Base-by-base conservation (phyloP, 164 flowering plant species). In the Tetracentron sinense region DNA sequence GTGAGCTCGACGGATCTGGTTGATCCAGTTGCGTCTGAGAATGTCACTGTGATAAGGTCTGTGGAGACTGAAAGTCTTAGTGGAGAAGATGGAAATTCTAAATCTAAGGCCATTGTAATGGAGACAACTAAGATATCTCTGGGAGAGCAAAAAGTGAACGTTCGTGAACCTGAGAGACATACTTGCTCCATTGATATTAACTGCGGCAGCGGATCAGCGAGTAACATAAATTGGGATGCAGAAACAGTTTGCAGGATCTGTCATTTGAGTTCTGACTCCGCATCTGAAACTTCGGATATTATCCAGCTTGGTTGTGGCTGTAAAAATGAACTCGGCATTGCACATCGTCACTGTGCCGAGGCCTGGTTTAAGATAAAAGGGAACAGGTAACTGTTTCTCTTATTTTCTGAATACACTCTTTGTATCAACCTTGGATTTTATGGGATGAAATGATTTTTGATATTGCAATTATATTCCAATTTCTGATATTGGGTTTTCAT, bases 301-400 rank as follows among this genome's bases (percentile, higher is more conserved):
- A 61, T 65, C 21, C 61, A 51, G 28, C 69, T 70, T 47, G 74
- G 74, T 50, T 70, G 74, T 61, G 58, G 38, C 17, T 70, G 74
- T 56, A 70, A 64, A 54, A 65, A 51, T 30, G 74, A 60, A 15
- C 62, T 70, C 2, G 58, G 68, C 7, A 56, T 49, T 8, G 60
- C 69, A 7, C 74, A 70, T 53, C 33, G 7, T 12, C 56, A 26
- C 21, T 70, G 74, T 23, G 74, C 74, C 3, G 21, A 47, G 54
- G 22, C 53, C 35, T 70, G 74, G 74, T 70, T 70, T 51, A 52
- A 25, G 27, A 58, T 14, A 7, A 70, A 65, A 60, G 69, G 69
- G 16, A 64, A 60, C 26, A 64, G 65, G 74, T 64, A 63, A 26
- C 7, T 12, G 11, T 46, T 66, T 38, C 44, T 10, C 44, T 38